Conservation (phyloP, 106 monocot species). For the Alisma plantagoaquatica region DNA sequence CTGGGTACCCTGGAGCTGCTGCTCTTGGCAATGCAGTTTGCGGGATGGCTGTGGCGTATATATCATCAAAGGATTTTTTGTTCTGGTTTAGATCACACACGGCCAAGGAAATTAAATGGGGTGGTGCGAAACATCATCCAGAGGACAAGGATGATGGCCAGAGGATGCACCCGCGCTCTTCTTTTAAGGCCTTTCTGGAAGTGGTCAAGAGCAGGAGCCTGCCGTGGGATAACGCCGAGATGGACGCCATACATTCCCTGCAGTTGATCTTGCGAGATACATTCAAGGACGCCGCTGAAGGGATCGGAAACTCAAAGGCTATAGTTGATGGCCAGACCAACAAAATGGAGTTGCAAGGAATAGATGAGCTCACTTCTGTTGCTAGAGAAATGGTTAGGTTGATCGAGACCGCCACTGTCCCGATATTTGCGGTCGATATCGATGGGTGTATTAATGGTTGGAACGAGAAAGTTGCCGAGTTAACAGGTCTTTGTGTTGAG, state of each 20-base stretch:
- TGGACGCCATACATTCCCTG: slow-evolving; percentile 92
- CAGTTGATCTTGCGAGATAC: slow-evolving; percentile 91
- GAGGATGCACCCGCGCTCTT: slow-evolving; percentile 84
- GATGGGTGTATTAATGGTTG: slow-evolving; percentile 82
- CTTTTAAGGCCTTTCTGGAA: slow-evolving; percentile 88
- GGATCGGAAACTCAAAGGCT: slow-evolving; percentile 39
- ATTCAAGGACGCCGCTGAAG: slow-evolving; percentile 47
- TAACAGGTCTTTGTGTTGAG: slow-evolving; percentile 64
- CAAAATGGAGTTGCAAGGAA: slow-evolving; percentile 65
- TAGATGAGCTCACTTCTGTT: slow-evolving; percentile 85
- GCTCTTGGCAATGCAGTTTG: slow-evolving; percentile 75
- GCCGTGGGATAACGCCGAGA: slow-evolving; percentile 96
- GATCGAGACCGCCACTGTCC: slow-evolving; percentile 89
- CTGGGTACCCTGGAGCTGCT: slow-evolving; percentile 62
- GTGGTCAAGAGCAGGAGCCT: slow-evolving; percentile 86
- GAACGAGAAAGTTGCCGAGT: slow-evolving; percentile 81
- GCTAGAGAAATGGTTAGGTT: slow-evolving; percentile 95
- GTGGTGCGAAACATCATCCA: slow-evolving; percentile 92
- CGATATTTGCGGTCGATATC: slow-evolving; percentile 81
- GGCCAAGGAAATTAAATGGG: slow-evolving; percentile 95
- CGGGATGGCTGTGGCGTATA: slow-evolving; percentile 87
- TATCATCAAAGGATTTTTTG: slow-evolving; percentile 62
- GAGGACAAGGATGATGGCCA: slow-evolving; percentile 91
- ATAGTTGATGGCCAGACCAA: slow-evolving; percentile 30
- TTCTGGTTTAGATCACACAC: slow-evolving; percentile 97